A percentile compares a stretch with the other conserved stretches of the same genome.
Conservation (phyloP, 1,284 basidiomycete species). For the Pseudomicrostroma phylloplanum region DNA sequence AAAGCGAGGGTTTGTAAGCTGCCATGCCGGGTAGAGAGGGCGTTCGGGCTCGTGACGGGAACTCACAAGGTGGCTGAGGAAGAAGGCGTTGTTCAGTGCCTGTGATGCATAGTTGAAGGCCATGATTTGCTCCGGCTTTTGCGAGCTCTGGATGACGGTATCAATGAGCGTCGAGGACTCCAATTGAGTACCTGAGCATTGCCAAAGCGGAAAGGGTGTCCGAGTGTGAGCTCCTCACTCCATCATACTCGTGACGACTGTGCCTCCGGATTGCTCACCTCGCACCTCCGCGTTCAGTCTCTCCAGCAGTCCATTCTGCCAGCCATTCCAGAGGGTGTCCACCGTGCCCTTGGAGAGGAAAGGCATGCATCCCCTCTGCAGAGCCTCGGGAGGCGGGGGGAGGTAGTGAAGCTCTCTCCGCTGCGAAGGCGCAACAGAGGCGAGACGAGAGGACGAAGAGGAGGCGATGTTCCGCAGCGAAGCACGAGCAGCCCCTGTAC, state of each 20-base stretch:
- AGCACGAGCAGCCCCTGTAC: too few relatives aligned
- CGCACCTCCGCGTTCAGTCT: constrained; percentile 48
- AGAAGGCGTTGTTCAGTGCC: constrained; percentile 92
- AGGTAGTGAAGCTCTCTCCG: neutral
- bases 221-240: neutral
- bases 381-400: neutral
- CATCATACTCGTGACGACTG: too few relatives aligned
- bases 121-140: constrained; percentile 61
- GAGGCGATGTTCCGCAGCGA: too few relatives aligned
- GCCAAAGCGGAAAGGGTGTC: neutral
- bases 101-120: constrained; percentile 87
- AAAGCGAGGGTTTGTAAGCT: too few relatives aligned
- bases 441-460: neutral
- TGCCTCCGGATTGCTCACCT: constrained; percentile 1
- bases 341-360: constrained; percentile 38
- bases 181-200: constrained; percentile 58
- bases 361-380: constrained; percentile 34
- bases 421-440: neutral
- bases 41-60: too few relatives aligned
- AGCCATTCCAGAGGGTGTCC: constrained; percentile 35
- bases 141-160: constrained; percentile 67
- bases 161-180: constrained; percentile 64
- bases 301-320: constrained; percentile 44
- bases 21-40: too few relatives aligned
- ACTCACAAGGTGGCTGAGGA: constrained; percentile 76